These are phyloP conservation scores for Avena sativa DNA, from an alignment of 176 grass and related monocot species.

Conservation along the genomic window DNA sequence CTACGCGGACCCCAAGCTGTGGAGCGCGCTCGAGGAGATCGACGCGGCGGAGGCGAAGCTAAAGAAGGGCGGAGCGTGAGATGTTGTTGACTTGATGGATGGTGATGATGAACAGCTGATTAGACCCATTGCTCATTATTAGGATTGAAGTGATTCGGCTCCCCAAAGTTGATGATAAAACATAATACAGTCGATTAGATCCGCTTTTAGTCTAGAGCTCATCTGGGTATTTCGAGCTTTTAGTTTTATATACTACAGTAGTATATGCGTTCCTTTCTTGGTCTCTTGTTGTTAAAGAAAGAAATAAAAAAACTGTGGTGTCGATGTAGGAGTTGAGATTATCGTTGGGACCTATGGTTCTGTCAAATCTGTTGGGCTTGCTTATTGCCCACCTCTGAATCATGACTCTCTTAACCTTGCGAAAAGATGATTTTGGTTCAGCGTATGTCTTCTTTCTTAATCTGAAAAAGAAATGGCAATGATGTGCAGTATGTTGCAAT, in stretches of 20 bases:
- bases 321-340: neutral
- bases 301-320: constrained; percentile 17
- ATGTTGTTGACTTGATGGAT: neutral
- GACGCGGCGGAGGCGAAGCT: constrained; percentile 56
- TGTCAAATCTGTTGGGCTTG: too few species aligned
- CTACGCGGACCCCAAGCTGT: constrained; percentile 84
- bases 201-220: constrained; percentile 14
- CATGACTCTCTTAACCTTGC: neutral
- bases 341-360: neutral
- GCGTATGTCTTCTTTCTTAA: neutral
- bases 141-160: neutral
- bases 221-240: constrained; percentile 30
- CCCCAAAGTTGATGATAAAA: neutral
- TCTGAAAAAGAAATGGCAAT: neutral
- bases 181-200: neutral
- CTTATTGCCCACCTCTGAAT: neutral
- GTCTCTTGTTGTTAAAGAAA: neutral
- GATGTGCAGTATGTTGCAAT: neutral
- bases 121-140: neutral
- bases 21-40: constrained; percentile 68
- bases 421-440: neutral
- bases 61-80: constrained; percentile 45
- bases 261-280: neutral
- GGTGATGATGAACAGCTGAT: neutral
- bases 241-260: neutral